Conservation (phyloP, 1,284 basidiomycete genomes). For the Uromyces viciae-fabae region DNA sequence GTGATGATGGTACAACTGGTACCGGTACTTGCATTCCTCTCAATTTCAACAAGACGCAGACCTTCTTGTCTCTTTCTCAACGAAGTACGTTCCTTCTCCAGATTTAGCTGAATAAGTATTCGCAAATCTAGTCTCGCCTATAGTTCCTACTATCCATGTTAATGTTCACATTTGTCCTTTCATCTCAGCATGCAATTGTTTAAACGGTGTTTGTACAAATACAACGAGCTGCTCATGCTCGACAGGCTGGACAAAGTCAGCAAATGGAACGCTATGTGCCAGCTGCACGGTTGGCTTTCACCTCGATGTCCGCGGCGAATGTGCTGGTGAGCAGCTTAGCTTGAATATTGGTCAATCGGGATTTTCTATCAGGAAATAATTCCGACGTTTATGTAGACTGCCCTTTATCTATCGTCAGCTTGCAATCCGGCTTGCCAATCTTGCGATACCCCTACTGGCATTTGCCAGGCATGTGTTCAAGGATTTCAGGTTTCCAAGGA, state of each 20-base stretch:
- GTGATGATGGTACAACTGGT: constrained; percentile 33
- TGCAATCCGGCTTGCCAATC: constrained; percentile 25
- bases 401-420: too few species aligned
- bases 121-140: not conserved
- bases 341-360: not conserved
- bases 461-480: constrained; percentile 19
- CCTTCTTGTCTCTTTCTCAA: constrained; percentile 12
- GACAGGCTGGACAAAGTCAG: constrained; percentile 20
- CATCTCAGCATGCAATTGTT: constrained; percentile 22
- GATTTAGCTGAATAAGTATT: not conserved
- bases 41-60: constrained; percentile 12
- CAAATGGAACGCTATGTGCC: constrained; percentile 34
- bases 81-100: not conserved
- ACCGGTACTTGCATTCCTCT: constrained; percentile 14
- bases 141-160: not conserved
- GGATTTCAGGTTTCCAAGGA: constrained; percentile 21
- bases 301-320: constrained; percentile 12
- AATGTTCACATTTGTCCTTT: not conserved
- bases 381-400: too few species aligned
- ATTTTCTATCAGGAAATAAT: not conserved
- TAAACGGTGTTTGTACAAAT: constrained; percentile 28
- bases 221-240: constrained; percentile 25
- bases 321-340: not conserved
- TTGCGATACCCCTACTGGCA: constrained; percentile 6
- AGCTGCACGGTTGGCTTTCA: constrained; percentile 16